phyloP scores from a whole-genome alignment of 73 alveolate genomes.

The Paramecium caudatum region DNA sequence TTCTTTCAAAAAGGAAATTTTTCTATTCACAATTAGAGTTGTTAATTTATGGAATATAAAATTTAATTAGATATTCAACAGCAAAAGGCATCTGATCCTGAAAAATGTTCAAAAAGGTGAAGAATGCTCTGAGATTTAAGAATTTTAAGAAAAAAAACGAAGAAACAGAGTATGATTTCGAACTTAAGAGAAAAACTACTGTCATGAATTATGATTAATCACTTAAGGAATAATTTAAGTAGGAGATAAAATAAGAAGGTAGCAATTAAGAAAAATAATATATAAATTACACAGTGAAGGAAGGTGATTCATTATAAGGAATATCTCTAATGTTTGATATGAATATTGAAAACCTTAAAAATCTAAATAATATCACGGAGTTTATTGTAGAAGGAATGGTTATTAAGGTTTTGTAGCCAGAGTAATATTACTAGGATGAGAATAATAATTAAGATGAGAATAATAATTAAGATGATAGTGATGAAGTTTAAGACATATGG shows the following conservation, averaged over 20 bases:
- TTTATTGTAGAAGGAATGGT: background rate
- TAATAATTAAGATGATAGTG: background rate
- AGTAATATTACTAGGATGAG: too few species aligned
- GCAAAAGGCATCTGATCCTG: too few species aligned
- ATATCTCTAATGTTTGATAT: conserved; percentile 54
- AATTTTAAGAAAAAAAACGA: background rate
- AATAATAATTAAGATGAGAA: background rate
- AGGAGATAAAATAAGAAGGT: background rate
- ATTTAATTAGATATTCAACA: too few species aligned
- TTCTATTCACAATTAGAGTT: too few species aligned
- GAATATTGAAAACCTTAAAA: background rate
- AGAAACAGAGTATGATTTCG: background rate
- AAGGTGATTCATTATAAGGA: conserved; percentile 15
- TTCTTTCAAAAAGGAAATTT: too few species aligned
- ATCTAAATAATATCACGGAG: conserved; percentile 23
- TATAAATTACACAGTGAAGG: background rate
- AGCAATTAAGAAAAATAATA: background rate
- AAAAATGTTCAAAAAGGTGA: conserved; percentile 47
- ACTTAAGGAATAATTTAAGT: background rate
- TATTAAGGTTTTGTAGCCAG: background rate
- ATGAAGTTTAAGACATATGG: conserved; percentile 17
- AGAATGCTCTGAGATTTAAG: background rate
- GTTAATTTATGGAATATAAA: too few species aligned
- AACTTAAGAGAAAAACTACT: background rate
- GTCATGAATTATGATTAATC: background rate